Base-by-base conservation (phyloP, 192 early-diverging fungal genomes). In the Dissophora ornata region DNA sequence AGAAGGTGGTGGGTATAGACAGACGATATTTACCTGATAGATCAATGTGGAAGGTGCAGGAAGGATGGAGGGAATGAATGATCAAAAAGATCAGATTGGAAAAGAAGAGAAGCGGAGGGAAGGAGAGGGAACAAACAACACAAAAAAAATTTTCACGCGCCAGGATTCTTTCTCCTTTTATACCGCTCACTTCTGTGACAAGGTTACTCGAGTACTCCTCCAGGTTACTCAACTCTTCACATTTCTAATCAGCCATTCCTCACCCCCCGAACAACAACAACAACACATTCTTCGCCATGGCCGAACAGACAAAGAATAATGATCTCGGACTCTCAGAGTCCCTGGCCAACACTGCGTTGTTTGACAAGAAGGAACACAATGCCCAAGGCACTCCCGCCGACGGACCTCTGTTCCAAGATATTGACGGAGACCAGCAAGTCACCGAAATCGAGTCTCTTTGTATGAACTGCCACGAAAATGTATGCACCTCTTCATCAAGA, bases 401-500 rank as follows among this genome's bases (percentile, higher is more conserved):
- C 50, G 73, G 73, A 15, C 73, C 73, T 4, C 53, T 82, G 32
- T 82, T 82, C 54, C 80, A 82, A 41, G 68, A 82, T 28, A 82
- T 82, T 38, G 80, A 78, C 25, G 79, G 69, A 3, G 69, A 71
- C 58, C 68, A 71, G 29, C 29, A 73, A 45, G 83, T 88, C 56
- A 91, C 92, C 4, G 96, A 95, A 79, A 90, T 97, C 50, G 95
- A 98, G 79, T 90, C 87, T 55, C 68, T 93, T 32, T 98, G 96
- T 79, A 94, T 98, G 93, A 88, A 89, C 66, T 98, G 96, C 80
- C 82, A 89, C 49, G 83, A 97, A 58, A 91, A 89, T 69, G 90
- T 92, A 85, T 70, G 54, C 13, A 26, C 10, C 30, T 45, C 10
- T 45, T 4, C 9, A n/a, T 9, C 12, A 38, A 38, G 5, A 38